Percentiles rank a stretch among this genome's conserved stretches.
Evolutionary conservation across 2,329 filamentous ascomycete species (phyloP).

Genomic region (Colletotrichum zoysiae): DNA sequence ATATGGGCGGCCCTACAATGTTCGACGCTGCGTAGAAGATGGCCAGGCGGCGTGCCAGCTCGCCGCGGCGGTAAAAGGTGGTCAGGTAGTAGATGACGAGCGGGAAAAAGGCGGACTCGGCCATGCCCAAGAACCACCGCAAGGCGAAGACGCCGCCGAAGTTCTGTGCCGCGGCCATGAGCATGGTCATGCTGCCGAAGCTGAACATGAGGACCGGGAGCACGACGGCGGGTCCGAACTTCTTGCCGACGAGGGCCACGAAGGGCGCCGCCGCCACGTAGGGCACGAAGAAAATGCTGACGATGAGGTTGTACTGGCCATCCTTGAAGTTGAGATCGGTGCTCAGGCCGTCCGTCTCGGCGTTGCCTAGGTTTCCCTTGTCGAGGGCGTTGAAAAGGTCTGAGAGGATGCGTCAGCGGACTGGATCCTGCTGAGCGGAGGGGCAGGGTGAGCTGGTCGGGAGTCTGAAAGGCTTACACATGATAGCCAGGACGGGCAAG

Average conservation of each 20-base stretch:
- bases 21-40: slow-evolving; percentile 43
- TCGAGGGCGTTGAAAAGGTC: slow-evolving; percentile 64
- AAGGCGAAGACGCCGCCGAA: slow-evolving; percentile 42
- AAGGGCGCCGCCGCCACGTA: slow-evolving; percentile 75
- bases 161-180: slow-evolving; percentile 44
- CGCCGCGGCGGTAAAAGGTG: slow-evolving; percentile 42
- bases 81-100: slow-evolving; percentile 44
- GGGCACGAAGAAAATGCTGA: slow-evolving; percentile 81
- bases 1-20: slow-evolving; percentile 23
- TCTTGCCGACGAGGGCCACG: slow-evolving; percentile 74
- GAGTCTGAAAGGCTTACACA: slow-evolving; percentile 54
- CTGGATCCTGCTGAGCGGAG: no score
- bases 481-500: slow-evolving; percentile 65
- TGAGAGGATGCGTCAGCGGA: slow-evolving; percentile 34
- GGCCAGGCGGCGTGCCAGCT: slow-evolving; percentile 40
- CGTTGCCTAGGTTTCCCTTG: slow-evolving; percentile 56
- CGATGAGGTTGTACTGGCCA: slow-evolving; percentile 77
- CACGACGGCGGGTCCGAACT: slow-evolving; percentile 74
- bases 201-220: slow-evolving; percentile 79
- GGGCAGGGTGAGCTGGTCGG: background rate
- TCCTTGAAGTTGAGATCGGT: slow-evolving; percentile 51
- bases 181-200: slow-evolving; percentile 69
- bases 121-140: slow-evolving; percentile 43
- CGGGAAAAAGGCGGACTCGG: slow-evolving; percentile 42
- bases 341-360: slow-evolving; percentile 52